Evolutionary conservation across 306 rosid species (phyloP), one percentile per base, ranked within the genome.

Genomic region (Carpinus viminea): DNA sequence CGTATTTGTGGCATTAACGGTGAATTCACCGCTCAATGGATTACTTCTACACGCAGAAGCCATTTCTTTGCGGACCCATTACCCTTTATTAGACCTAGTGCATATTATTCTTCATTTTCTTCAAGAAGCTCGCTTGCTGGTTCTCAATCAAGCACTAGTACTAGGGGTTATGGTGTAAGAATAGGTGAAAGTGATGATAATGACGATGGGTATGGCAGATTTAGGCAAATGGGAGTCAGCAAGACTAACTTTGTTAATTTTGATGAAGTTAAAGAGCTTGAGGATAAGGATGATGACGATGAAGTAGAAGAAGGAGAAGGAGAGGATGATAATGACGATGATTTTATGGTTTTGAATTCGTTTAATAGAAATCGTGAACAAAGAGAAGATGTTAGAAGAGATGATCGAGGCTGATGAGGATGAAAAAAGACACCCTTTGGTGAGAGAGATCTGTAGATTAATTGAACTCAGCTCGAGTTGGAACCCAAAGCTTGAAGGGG

Each of bases 361-460:
- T 80, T 72, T 59, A 53, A 72, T 80, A 80, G 79, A 11, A 81
- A 51, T 83, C 21, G 38, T 18, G 71, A 54, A 48, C 55, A 45
- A 12, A 76, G 55, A 24, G 83, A 76, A 60, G 84, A 72, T 52
- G 70, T 83, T 70, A 76, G 79, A 20, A 85, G 84, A 85, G 73
- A 86, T 83, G 96, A n/a, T n/a, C n/a, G n/a, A 89, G 36, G 76
- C 82, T 52, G 85, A 62, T 81, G 97, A 87, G 72, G 82, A 66
- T 76, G 92, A 89, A 57, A 79, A 85, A 46, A 86, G 93, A 78
- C 91, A 91, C 80, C 97, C 97, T 74, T 82, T 88, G 84, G 97
- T 88, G 52, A 87, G 84, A 78, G 93, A 92, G 62, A 81, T 83
- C 74, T 86, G 92, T 76, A 83, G 91, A 88, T 81, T 94, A 52